Conservation (phyloP, 495 filamentous ascomycete species). For the Aspergillus avenaceus region DNA sequence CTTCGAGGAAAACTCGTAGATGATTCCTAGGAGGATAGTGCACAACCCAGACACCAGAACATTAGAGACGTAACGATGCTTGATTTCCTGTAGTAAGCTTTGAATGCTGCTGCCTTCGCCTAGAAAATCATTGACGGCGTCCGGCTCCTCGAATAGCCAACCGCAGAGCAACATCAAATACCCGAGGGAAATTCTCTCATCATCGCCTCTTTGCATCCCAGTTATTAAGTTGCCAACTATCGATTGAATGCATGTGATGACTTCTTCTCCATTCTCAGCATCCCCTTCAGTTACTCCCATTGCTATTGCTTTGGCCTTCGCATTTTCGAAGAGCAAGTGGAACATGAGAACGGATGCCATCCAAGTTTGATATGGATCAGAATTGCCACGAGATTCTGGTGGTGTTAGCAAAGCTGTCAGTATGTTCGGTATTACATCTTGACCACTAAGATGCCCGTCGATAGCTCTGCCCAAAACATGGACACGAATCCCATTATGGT, state of each 20-base stretch:
- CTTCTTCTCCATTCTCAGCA: slow-evolving; percentile 86
- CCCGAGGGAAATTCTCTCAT: slow-evolving; percentile 76
- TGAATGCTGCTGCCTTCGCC: slow-evolving; percentile 92
- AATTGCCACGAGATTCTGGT: slow-evolving; percentile 50
- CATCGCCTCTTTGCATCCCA: slow-evolving; percentile 67
- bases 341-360: slow-evolving; percentile 87
- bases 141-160: slow-evolving; percentile 89
- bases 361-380: slow-evolving; percentile 89
- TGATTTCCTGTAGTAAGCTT: slow-evolving; percentile 71
- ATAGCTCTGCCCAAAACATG: slow-evolving; percentile 90
- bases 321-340: slow-evolving; percentile 81
- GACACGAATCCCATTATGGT: slow-evolving; percentile 69
- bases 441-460: slow-evolving; percentile 73
- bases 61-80: slow-evolving; percentile 53
- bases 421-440: slow-evolving; percentile 86
- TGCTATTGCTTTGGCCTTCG: slow-evolving; percentile 71
- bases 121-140: slow-evolving; percentile 89
- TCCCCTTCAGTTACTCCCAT: slow-evolving; percentile 86
- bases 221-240: slow-evolving; percentile 78
- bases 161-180: slow-evolving; percentile 91
- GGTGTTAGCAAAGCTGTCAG: slow-evolving; percentile 72
- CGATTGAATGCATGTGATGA: slow-evolving; percentile 88
- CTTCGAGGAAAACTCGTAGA: slow-evolving; percentile 97
- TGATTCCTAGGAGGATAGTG: slow-evolving; percentile 76
- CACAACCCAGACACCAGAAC: slow-evolving; percentile 77